These are phyloP conservation scores for Lactarius psammicola DNA, from an alignment of 768 basidiomycete species.

Conservation along the genomic window DNA sequence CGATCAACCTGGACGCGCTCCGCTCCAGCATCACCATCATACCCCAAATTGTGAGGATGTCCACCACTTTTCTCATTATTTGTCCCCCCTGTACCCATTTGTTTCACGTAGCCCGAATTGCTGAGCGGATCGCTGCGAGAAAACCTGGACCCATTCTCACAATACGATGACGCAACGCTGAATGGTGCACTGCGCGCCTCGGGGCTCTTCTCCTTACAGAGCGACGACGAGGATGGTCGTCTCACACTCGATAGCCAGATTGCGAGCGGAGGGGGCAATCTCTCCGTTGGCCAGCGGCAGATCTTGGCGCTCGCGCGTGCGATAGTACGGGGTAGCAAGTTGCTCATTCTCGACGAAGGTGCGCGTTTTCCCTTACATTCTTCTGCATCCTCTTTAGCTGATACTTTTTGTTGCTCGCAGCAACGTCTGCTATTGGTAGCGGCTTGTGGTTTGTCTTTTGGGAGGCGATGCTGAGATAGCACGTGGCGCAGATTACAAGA, in stretches of 20 bases:
- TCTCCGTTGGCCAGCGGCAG: conserved; percentile 58
- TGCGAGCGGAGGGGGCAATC: conserved; percentile 44
- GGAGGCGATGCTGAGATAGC: no score
- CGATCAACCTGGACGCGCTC: conserved; percentile 52
- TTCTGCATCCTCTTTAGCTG: not conserved
- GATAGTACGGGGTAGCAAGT: conserved; percentile 52
- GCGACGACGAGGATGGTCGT: conserved; percentile 37
- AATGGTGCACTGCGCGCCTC: conserved; percentile 50
- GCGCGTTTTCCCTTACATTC: conserved; percentile 4
- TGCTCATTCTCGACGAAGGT: conserved; percentile 60
- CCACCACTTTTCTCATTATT: not conserved
- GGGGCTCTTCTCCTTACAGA: conserved; percentile 45
- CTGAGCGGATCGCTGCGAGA: conserved; percentile 54
- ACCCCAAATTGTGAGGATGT: conserved; percentile 48
- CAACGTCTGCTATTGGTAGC: conserved; percentile 47
- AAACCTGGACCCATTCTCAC: conserved; percentile 58
- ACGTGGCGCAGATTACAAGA: conserved; percentile 46
- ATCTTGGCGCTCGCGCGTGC: conserved; percentile 59
- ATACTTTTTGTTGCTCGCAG: conserved; percentile 28
- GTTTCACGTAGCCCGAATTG: conserved; percentile 42
- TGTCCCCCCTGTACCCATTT: not conserved
- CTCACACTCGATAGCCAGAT: conserved; percentile 48
- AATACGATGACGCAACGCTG: conserved; percentile 52
- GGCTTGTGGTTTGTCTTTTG: not conserved
- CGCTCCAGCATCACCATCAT: conserved; percentile 57